Base-by-base conservation (phyloP, 371 early-diverging fungal genomes). In the Globomyces sp. region DNA sequence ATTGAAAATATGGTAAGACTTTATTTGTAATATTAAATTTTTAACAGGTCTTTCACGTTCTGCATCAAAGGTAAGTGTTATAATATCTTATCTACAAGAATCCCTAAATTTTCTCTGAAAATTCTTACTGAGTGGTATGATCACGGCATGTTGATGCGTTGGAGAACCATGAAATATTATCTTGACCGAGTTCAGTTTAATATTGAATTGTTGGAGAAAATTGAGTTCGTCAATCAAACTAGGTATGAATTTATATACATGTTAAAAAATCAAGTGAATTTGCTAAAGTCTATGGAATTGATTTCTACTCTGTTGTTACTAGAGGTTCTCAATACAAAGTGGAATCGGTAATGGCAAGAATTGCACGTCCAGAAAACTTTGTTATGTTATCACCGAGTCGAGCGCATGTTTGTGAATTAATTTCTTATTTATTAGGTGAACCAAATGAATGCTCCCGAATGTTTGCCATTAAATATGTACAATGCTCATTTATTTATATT, bases 311-410 rank as follows among this genome's bases (percentile, higher is more conserved):
- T 4, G 92, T 92, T 37, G 68, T 96, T 2, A 87, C 88, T 0
- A 87, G 96, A 40, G 95, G 95, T 0, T 94, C 94, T 0, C 96
- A 96, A 71, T 92, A 84, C 69, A 87, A 87, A 64, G 95, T 96
- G 0, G 96, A 96, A 69, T 86, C 92, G 0, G 77, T 93, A 65
- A 83, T 96, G 87, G 73, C 90, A 10, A 86, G 96, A 1, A 85
- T 96, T 36, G 87, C 89, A 2, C 88, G 89, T 39, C 92, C 92
- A 0, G 92, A 92, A 67, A 81, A 81, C 64, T 78, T 71, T 42
- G 60, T 84, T 4, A 57, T 79, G 67, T 2, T 75, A 10, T 71
- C 81, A 0, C 79, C 85, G 0, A 76, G 64, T 5, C 73, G 85
- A 11, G 77, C 82, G 42, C 88, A 93, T 71, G 89, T 92, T 3